A percentile compares a stretch with the other conserved stretches of the same genome.
Conservation (phyloP, 164 flowering plant species). For the Annona cherimola region DNA sequence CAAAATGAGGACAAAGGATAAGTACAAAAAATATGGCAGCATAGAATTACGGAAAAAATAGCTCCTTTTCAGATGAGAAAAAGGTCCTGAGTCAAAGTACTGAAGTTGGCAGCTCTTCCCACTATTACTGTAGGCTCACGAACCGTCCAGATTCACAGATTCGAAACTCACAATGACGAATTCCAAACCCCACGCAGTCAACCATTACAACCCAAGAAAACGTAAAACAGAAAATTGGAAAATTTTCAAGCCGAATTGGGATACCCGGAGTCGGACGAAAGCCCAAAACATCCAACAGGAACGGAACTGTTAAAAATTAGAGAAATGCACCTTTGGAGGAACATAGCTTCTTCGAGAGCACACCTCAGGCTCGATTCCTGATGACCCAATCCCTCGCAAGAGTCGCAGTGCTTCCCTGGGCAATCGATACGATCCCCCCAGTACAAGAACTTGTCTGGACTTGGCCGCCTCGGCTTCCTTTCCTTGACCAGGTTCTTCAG, state of each 20-base stretch:
- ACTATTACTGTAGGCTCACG: not conserved
- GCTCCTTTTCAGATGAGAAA: too few species aligned
- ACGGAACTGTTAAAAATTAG: not conserved
- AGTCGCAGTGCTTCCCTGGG: slow-evolving; percentile 91
- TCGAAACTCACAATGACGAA: too few species aligned
- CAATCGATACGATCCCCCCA: slow-evolving; percentile 94
- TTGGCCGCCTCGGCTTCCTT: not conserved
- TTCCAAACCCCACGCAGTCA: not conserved
- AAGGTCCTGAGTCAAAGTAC: too few species aligned
- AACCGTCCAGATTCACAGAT: not conserved
- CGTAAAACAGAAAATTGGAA: too few species aligned
- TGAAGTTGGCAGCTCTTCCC: too few species aligned
- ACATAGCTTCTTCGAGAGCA: slow-evolving; percentile 95
- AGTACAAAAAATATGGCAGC: too few species aligned
- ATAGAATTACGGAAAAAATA: too few species aligned
- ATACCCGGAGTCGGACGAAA: not conserved
- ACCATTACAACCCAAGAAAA: not conserved
- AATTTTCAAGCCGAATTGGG: not conserved
- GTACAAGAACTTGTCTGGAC: slow-evolving; percentile 54
- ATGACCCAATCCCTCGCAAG: slow-evolving; percentile 94
- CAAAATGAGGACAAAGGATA: not conserved
- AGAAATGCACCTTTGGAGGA: slow-evolving; percentile 57
- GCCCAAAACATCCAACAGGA: not conserved
- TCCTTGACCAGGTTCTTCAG: not conserved
- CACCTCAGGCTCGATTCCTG: slow-evolving; percentile 96